These are phyloP conservation scores for Penicillium aurantiogriseum DNA, from an alignment of 2,329 filamentous ascomycete genomes.

Conservation along the genomic window DNA sequence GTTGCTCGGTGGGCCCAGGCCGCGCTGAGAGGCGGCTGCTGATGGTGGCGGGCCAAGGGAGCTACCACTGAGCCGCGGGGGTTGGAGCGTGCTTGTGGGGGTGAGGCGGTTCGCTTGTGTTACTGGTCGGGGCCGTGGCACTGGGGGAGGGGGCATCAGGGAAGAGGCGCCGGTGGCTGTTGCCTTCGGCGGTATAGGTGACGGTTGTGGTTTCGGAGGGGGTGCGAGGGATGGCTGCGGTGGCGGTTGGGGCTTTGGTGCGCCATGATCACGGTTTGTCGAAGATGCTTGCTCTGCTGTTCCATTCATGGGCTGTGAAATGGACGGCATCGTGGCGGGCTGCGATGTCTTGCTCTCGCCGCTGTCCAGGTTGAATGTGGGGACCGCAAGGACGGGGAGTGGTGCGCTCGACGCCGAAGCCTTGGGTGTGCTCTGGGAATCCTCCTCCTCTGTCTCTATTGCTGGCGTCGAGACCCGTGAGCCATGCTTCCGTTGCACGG, in stretches of 20 bases:
- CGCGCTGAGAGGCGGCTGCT: conserved; percentile 44
- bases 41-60: conserved; percentile 46
- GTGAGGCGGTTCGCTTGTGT: conserved; percentile 22
- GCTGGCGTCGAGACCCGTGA: conserved; percentile 4
- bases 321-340: conserved; percentile 6
- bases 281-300: not conserved
- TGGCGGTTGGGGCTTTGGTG: conserved; percentile 6
- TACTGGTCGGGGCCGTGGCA: conserved; percentile 28
- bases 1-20: conserved; percentile 39
- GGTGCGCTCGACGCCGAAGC: conserved; percentile 29
- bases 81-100: conserved; percentile 20
- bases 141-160: conserved; percentile 38
- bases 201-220: conserved; percentile 14
- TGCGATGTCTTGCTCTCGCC: conserved; percentile 11
- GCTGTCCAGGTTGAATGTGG: conserved; percentile 33
- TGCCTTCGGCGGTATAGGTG: conserved; percentile 8
- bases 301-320: conserved; percentile 8
- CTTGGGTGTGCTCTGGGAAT: conserved; percentile 39
- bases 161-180: conserved; percentile 21
- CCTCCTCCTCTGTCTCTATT: conserved; percentile 19
- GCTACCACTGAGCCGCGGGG: conserved; percentile 31
- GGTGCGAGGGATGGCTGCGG: conserved; percentile 9
- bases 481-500: conserved; percentile 9
- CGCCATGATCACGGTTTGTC: conserved; percentile 12
- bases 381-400: conserved; percentile 27